Evolutionary conservation across 306 rosid species (phyloP), one percentile per base, ranked within the genome.

Genomic region (Sophora flavescens): DNA sequence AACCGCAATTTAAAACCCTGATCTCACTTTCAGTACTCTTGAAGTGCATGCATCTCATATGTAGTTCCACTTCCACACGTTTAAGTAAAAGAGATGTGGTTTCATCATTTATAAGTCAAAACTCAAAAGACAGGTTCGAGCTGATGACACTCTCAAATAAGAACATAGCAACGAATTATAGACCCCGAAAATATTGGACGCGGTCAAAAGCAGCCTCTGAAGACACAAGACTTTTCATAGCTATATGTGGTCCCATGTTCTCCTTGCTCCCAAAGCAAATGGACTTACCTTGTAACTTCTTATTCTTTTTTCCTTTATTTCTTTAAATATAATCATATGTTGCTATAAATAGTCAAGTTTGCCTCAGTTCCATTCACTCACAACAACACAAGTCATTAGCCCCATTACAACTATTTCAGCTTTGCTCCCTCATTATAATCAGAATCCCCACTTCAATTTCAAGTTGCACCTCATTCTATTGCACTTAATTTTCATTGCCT

Each of bases 241-340:
- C 2, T 2, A 17, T 33, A 3, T 16, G 28, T 36, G 47, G 68
- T 15, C 68, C 47, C 47, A 16, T 39, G 69, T 41, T 41, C 17
- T 41, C 17, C 70, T 42, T 65, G 16, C 70, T 18, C 70, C 36
- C 15, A 0, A 65, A 42, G 70, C 70, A 42, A 18, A 42, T 17
- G n/a, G 36, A 65, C 70, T 6, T 4, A 65, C 53, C 0, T 0
- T 28, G 33, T 26, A 42, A 65, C 54, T 18, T 63, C 50, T 47
- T 16, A 2, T 32, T 2, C 17, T 8, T 3, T 42, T 0, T 42
- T 9, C 6, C 5, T 11, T 12, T 6, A 7, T 6, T 12, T 12
- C 12, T 8, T 42, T 1, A 7, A 13, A 12, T 11, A 4, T 1
- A 12, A 9, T 48, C 2, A 48, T 48, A 6, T 3, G 2, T 5